phyloP scores from a whole-genome alignment of 495 filamentous ascomycete species.

The Parathielavia appendiculata region DNA sequence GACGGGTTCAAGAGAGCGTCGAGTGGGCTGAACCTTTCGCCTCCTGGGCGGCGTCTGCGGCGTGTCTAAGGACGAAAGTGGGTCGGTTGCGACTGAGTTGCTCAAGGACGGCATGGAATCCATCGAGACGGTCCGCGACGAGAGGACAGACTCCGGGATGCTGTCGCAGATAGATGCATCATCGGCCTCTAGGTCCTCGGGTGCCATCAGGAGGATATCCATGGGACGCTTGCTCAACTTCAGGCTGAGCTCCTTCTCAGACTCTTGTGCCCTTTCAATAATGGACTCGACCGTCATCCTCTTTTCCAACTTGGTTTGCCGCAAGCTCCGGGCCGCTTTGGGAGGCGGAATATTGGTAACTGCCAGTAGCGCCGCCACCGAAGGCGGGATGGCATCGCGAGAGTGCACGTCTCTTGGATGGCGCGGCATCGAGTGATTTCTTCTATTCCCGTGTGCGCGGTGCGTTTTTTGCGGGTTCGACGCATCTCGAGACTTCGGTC shows the following conservation, averaged over 20 bases:
- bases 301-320: constrained; percentile 28
- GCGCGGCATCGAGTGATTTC: constrained; percentile 14
- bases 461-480: constrained; percentile 29
- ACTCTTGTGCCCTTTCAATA: constrained; percentile 43
- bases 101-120: constrained; percentile 47
- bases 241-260: constrained; percentile 47
- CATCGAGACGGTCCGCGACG: constrained; percentile 42
- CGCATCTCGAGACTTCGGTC: constrained; percentile 32
- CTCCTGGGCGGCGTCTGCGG: constrained; percentile 35
- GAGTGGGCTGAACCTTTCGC: constrained; percentile 35
- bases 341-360: constrained; percentile 55
- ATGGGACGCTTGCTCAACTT: constrained; percentile 45
- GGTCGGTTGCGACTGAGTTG: constrained; percentile 39
- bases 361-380: constrained; percentile 55
- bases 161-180: constrained; percentile 43
- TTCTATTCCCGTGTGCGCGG: constrained; percentile 20
- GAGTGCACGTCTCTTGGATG: constrained; percentile 40
- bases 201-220: constrained; percentile 50
- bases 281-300: constrained; percentile 49
- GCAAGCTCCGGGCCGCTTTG: constrained; percentile 26
- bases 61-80: constrained; percentile 38
- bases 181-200: constrained; percentile 50
- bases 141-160: constrained; percentile 37
- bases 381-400: constrained; percentile 50
- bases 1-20: constrained; percentile 42